These are phyloP conservation scores for Quercus tomentella DNA, from an alignment of 331 rosid species.

Conservation along the genomic window DNA sequence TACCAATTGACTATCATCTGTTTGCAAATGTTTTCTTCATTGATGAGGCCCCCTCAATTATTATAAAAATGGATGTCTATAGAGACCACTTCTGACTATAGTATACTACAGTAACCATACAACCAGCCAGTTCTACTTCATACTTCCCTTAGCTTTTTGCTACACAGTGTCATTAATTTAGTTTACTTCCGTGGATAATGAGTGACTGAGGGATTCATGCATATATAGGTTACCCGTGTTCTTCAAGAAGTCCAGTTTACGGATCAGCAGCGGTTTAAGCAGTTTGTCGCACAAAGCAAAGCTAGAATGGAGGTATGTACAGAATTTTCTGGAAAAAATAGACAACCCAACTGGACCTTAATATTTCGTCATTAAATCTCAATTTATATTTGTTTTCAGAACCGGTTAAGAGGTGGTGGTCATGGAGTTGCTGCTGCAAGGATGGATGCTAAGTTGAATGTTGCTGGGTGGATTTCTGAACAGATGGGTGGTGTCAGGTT, in stretches of 20 bases:
- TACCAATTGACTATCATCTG: neutral
- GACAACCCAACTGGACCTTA: constrained; percentile 4
- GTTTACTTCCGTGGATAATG: neutral
- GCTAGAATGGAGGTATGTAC: constrained; percentile 87
- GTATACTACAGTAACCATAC: neutral
- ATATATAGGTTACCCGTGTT: constrained; percentile 63
- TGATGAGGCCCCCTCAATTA: neutral
- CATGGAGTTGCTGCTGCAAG: constrained; percentile 96
- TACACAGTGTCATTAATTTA: neutral
- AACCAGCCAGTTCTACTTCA: neutral
- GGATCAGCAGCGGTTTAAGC: constrained; percentile 96
- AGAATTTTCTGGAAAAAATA: neutral
- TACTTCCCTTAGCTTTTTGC: neutral
- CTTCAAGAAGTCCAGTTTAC: constrained; percentile 96
- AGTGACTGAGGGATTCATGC: constrained; percentile 16
- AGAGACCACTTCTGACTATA: neutral
- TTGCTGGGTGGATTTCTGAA: constrained; percentile 95
- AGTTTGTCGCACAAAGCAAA: constrained; percentile 88
- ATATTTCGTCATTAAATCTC: constrained; percentile 6
- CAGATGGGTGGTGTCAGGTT: constrained; percentile 98
- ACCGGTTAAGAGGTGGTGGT: constrained; percentile 92
- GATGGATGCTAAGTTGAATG: constrained; percentile 90
- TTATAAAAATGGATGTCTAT: neutral
- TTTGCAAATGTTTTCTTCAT: neutral
- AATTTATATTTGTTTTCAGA: constrained; percentile 41